Evolutionary conservation across 805 yeast genomes (phyloP).

Genomic region (Kazachstania bromeliacearum): DNA sequence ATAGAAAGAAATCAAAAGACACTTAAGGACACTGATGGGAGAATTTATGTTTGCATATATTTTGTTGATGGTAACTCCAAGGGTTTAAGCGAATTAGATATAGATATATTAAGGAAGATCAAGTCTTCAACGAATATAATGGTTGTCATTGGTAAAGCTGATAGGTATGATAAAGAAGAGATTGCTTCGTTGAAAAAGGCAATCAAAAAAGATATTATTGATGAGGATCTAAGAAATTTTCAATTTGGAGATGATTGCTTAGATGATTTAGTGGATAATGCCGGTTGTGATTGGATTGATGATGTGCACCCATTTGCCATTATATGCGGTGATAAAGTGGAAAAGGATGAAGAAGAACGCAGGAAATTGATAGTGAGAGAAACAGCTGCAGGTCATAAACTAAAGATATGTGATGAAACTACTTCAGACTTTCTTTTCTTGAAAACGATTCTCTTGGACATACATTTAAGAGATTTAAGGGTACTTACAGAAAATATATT

Average conservation of each 20-base stretch:
- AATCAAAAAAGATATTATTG: conserved; percentile 47
- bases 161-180: conserved; percentile 63
- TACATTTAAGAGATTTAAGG: conserved; percentile 75
- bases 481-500: conserved; percentile 67
- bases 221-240: conserved; percentile 54
- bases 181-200: conserved; percentile 42
- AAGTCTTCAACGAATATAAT: conserved; percentile 70
- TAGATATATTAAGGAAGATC: conserved; percentile 57
- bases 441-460: conserved; percentile 62
- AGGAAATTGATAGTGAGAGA: conserved; percentile 40
- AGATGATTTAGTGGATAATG: conserved; percentile 17
- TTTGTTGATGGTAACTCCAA: conserved; percentile 57
- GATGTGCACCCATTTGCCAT: conserved; percentile 54
- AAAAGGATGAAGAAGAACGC: neutral
- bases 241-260: conserved; percentile 56
- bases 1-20: conserved; percentile 53
- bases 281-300: conserved; percentile 32
- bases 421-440: conserved; percentile 62
- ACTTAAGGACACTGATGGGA: conserved; percentile 42
- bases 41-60: conserved; percentile 72
- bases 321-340: conserved; percentile 41
- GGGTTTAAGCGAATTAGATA: conserved; percentile 41
- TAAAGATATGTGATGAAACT: conserved; percentile 43
- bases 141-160: conserved; percentile 77
- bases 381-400: conserved; percentile 61